Conservation (phyloP, 345 rosid species). For the Melastoma malabathricum region DNA sequence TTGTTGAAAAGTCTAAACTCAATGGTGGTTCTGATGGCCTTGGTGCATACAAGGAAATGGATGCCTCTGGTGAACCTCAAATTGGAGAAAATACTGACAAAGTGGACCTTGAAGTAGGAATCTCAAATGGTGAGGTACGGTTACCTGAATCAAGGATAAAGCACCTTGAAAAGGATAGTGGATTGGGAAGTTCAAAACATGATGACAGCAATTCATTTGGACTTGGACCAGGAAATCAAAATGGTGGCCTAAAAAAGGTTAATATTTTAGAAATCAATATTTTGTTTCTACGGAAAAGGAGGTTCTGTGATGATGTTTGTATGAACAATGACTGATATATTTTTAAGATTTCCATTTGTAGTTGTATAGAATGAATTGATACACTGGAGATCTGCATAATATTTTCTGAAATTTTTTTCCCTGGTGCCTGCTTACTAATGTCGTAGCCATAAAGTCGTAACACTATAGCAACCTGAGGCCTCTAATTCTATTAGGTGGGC, state of each 20-base stretch:
- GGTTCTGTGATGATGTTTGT: no score
- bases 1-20: conserved; percentile 39
- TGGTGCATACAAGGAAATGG: conserved; percentile 24
- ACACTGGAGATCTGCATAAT: no score
- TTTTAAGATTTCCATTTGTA: no score
- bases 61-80: conserved; percentile 20
- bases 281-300: no score
- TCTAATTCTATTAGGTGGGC: no score
- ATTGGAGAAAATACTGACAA: conserved; percentile 17
- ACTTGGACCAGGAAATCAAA: conserved; percentile 37
- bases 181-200: conserved; percentile 26
- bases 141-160: conserved; percentile 33
- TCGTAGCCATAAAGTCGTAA: no score
- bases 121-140: conserved; percentile 30
- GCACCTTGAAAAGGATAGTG: conserved; percentile 30
- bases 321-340: no score
- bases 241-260: conserved; percentile 54
- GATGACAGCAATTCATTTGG: conserved; percentile 43
- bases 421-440: no score
- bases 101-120: conserved; percentile 29
- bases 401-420: no score
- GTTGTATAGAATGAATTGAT: no score
- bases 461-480: no score
- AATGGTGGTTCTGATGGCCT: conserved; percentile 24
- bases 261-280: conserved; percentile 3